These are phyloP conservation scores for Ophiostoma novo-ulmi DNA, from an alignment of 2,329 filamentous ascomycete species.

Conservation along the genomic window DNA sequence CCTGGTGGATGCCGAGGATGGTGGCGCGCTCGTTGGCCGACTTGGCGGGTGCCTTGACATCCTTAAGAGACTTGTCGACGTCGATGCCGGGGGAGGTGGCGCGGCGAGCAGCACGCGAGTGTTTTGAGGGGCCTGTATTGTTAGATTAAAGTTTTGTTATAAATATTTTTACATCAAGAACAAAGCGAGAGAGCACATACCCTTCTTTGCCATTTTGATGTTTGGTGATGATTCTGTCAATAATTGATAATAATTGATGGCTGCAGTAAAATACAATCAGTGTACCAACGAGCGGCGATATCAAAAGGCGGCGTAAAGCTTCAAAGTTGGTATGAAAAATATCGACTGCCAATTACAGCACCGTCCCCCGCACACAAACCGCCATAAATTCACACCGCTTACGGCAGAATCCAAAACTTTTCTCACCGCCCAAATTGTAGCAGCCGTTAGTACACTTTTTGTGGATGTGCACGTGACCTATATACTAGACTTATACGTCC, in stretches of 20 bases:
- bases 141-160: neutral
- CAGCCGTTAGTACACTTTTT: neutral
- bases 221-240: neutral
- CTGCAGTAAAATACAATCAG: neutral
- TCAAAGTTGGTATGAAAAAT: neutral
- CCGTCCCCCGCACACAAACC: neutral
- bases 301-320: neutral
- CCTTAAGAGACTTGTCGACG: slow-evolving; percentile 66
- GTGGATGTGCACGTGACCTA: neutral
- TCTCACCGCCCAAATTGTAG: neutral
- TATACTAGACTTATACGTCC: too few species aligned
- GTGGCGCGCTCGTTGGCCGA: slow-evolving; percentile 53
- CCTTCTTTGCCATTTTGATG: slow-evolving; percentile 17
- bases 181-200: neutral
- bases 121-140: slow-evolving; percentile 54
- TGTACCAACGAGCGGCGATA: neutral
- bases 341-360: neutral
- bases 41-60: slow-evolving; percentile 47
- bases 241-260: neutral
- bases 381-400: slow-evolving; percentile 33
- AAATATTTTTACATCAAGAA: neutral
- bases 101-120: slow-evolving; percentile 70
- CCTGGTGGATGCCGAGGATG: slow-evolving; percentile 63
- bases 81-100: slow-evolving; percentile 65
- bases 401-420: slow-evolving; percentile 31